These are phyloP conservation scores for Periconia digitata DNA, from an alignment of 2,329 filamentous ascomycete species.

Conservation along the genomic window DNA sequence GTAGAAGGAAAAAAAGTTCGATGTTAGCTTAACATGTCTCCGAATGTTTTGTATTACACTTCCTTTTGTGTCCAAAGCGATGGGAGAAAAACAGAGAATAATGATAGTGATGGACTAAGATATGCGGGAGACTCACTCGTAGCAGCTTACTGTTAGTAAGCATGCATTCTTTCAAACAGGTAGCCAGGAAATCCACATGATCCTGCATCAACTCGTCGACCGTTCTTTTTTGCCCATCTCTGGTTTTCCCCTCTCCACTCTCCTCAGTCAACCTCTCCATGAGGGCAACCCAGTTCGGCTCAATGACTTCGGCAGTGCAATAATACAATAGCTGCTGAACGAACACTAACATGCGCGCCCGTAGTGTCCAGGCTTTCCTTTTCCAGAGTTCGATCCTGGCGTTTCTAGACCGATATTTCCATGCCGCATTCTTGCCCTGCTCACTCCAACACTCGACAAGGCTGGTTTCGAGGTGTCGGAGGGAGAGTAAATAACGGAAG, in stretches of 20 bases:
- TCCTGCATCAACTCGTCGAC: conserved; percentile 99
- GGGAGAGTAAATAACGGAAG: conserved; percentile 88
- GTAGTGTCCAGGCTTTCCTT: conserved; percentile 83
- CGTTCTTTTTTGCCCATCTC: conserved; percentile 64
- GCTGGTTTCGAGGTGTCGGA: conserved; percentile 86
- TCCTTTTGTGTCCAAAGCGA: background rate
- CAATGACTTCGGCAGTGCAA: conserved; percentile 94
- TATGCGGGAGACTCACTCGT: conserved; percentile 61
- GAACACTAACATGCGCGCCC: conserved; percentile 94
- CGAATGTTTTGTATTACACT: no score
- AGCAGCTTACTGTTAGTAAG: conserved; percentile 94
- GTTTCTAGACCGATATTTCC: conserved; percentile 78
- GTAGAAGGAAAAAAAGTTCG: background rate
- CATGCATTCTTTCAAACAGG: conserved; percentile 98
- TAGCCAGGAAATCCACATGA: conserved; percentile 96
- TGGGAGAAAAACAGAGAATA: no score
- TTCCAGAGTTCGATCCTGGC: conserved; percentile 87
- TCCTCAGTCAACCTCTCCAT: conserved; percentile 77
- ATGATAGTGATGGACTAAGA: background rate
- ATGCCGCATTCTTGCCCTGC: conserved; percentile 77
- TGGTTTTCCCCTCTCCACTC: conserved; percentile 50
- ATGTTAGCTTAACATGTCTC: background rate
- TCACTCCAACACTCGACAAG: conserved; percentile 88
- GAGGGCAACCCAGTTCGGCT: conserved; percentile 93
- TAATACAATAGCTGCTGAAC: conserved; percentile 97